Base-by-base conservation (phyloP, 1,284 basidiomycete species). In the Rhodotorula sp. region DNA sequence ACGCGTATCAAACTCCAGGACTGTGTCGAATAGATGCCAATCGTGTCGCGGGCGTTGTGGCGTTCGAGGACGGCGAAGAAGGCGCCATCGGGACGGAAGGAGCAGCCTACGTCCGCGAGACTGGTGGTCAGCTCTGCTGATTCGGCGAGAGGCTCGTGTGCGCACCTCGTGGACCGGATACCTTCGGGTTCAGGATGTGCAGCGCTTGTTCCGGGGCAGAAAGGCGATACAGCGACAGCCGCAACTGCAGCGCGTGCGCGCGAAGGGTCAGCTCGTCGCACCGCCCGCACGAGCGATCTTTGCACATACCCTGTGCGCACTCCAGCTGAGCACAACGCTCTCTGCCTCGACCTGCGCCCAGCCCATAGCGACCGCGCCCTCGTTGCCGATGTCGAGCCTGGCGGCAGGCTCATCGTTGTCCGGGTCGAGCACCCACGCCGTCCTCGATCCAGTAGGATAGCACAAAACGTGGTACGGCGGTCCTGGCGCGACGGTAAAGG, bases 11-110 rank as follows among this genome's bases (percentile, higher is more conserved):
- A 60, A 8, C 52, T n/a, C 66, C 73, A 71, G 12, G 27, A 44
- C 23, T 12, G 42, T 25, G 60, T 74, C 68, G 61, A 61, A 63
- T 79, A 79, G 25, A 79, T 62, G 23, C 71, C 75, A 5, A 79
- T 46, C 25, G 68, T 60, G 54, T 78, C 78, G 12, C 72, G 64
- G 25, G 58, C 42, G 8, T 62, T 34, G 61, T 78, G 76, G 7
- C 78, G 70, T 45, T 78, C 77, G 7, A 73, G 61, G 3, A 78
- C 42, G 52, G 73, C 77, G 27, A 79, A 60, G 53, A 72, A 74
- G 7, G 27, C 56, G 10, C 58, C 41, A 23, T 65, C 54, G 19
- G 54, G 70, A 10, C 64, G 66, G 55, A 75, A 68, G 1, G 72
- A 67, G 70, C 66, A 68, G 27, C 71, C 73, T 66, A 66, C 19